A percentile compares a stretch with the other conserved stretches of the same genome.
These are phyloP conservation scores for Talaromyces atroroseus DNA, from an alignment of 2,329 filamentous ascomycete species.

Conservation along the genomic window DNA sequence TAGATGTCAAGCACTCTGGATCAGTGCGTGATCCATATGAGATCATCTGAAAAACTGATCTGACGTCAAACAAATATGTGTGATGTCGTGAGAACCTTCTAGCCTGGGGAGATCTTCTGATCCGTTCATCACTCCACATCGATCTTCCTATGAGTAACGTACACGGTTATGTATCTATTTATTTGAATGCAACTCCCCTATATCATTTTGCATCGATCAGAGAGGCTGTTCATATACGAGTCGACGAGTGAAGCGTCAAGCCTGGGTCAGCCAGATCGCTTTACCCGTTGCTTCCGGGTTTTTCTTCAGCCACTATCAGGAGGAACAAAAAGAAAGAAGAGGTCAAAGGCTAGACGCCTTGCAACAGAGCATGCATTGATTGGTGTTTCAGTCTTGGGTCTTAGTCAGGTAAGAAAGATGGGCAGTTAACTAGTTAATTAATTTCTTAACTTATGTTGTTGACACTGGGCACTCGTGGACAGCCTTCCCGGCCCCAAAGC, in stretches of 20 bases:
- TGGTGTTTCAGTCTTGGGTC: neutral
- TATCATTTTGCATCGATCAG: neutral
- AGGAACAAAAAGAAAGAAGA: neutral
- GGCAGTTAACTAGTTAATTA: too few species aligned
- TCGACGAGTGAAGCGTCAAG: conserved; percentile 1
- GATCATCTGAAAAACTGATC: conserved; percentile 2
- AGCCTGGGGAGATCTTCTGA: neutral
- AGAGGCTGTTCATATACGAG: neutral
- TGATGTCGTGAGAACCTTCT: neutral
- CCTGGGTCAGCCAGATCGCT: conserved; percentile 1
- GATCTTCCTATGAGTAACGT: neutral
- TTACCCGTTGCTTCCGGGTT: neutral
- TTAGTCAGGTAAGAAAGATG: neutral
- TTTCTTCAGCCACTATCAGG: neutral
- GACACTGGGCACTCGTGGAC: neutral
- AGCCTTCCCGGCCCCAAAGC: neutral
- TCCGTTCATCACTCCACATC: neutral
- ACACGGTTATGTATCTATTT: neutral
- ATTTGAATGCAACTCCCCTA: neutral
- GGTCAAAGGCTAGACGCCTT: neutral
- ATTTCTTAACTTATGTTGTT: too few species aligned
- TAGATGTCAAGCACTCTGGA: neutral
- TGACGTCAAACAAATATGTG: conserved; percentile 3
- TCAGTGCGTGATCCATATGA: neutral
- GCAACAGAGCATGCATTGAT: neutral